Percentiles rank a stretch among this genome's conserved stretches.
These are phyloP conservation scores for Xenoacremonium recifei DNA, from an alignment of 2,329 filamentous ascomycete genomes.

Conservation along the genomic window DNA sequence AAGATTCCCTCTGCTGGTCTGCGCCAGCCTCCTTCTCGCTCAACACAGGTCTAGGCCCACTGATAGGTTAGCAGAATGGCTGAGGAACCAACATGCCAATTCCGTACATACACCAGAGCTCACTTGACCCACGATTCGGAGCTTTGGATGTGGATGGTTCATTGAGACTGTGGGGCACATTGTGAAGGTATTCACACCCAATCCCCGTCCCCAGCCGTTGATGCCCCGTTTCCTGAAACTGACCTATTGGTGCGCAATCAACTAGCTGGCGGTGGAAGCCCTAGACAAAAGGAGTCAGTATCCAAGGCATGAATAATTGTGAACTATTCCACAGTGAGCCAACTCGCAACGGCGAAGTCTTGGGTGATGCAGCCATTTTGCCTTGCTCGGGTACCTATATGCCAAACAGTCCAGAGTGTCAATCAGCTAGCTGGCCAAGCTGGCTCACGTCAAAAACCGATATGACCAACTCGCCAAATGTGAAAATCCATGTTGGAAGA, in stretches of 20 bases:
- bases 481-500: too few species aligned
- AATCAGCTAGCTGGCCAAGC: too few species aligned
- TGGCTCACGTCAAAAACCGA: too few species aligned
- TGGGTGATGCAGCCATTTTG: too few species aligned
- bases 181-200: background rate
- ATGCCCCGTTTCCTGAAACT: background rate
- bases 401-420: conserved; percentile 4
- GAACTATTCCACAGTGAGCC: too few species aligned
- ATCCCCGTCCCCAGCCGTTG: background rate
- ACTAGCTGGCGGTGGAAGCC: too few species aligned
- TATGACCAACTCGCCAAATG: too few species aligned
- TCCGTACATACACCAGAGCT: conserved; percentile 30
- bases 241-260: background rate
- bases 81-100: conserved; percentile 22
- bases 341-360: too few species aligned
- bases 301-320: too few species aligned
- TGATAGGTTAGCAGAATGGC: conserved; percentile 16
- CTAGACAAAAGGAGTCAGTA: too few species aligned
- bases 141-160: conserved; percentile 18
- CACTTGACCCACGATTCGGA: conserved; percentile 28
- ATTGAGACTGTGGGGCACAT: conserved; percentile 11
- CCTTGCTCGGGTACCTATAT: conserved; percentile 21
- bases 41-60: conserved; percentile 14
- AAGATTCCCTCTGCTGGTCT: too few species aligned
- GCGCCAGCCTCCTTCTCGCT: conserved; percentile 4